Evolutionary conservation across 1,284 basidiomycete species (phyloP).

Genomic region (Heimioporus punctisporus): DNA sequence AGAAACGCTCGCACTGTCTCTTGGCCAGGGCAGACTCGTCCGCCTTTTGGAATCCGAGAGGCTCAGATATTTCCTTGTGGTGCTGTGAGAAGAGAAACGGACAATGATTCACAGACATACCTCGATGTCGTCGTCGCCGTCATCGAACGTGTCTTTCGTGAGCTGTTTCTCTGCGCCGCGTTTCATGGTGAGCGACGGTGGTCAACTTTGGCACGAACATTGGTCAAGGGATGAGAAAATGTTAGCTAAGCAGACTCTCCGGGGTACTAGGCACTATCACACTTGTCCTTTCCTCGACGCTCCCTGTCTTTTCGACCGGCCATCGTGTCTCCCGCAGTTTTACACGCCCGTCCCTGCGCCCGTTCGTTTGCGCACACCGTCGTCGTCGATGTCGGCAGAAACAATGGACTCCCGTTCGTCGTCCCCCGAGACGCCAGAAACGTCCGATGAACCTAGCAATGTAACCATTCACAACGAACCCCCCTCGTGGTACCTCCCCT

Average conservation of each 20-base stretch:
- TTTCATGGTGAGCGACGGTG: slow-evolving; percentile 52
- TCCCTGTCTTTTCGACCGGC: no score
- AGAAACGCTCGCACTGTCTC: slow-evolving; percentile 46
- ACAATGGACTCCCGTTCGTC: slow-evolving; percentile 68
- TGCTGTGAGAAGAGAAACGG: slow-evolving; percentile 5
- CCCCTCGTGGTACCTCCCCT: slow-evolving; percentile 58
- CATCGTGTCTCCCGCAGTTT: slow-evolving; percentile 2
- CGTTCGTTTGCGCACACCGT: slow-evolving; percentile 4
- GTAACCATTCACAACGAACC: slow-evolving; percentile 54
- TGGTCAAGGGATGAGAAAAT: slow-evolving; percentile 10
- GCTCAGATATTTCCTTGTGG: slow-evolving; percentile 43
- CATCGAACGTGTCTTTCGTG: slow-evolving; percentile 56
- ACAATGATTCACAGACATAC: slow-evolving; percentile 20
- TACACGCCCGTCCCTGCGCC: not conserved
- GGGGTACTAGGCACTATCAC: slow-evolving; percentile 13
- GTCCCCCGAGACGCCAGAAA: slow-evolving; percentile 68
- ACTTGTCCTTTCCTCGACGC: not conserved
- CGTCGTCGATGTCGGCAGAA: slow-evolving; percentile 44
- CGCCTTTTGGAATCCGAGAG: slow-evolving; percentile 55
- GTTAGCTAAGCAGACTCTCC: slow-evolving; percentile 22
- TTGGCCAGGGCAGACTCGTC: slow-evolving; percentile 51
- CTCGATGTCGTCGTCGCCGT: slow-evolving; percentile 34
- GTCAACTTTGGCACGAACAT: slow-evolving; percentile 1
- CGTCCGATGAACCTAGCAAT: slow-evolving; percentile 52
- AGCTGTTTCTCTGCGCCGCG: slow-evolving; percentile 76